Evolutionary conservation across 1,284 basidiomycete genomes (phyloP), one percentile per base, ranked within the genome.

Genomic region (Phellopilus nigrolimitatus): DNA sequence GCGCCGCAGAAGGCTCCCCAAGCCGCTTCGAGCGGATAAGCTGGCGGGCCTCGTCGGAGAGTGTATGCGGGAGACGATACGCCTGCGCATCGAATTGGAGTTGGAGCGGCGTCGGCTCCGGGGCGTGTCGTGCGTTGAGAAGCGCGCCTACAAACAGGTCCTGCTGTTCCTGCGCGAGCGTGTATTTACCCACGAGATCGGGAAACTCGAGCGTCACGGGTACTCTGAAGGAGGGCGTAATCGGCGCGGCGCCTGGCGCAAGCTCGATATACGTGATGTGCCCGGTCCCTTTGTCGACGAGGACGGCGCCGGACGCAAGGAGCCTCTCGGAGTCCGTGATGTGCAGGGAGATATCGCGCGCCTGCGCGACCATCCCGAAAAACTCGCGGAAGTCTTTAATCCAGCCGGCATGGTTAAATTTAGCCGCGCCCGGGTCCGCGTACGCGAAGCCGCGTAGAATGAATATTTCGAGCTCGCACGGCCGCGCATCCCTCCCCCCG

Each of bases 381-480:
- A 54, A 54, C 33, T 43, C 36, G 21, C 52, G 52, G 42, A 54
- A 54, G 19, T 54, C 52, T n/a, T 47, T 54, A 19, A 54, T 44
- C 52, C 52, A 54, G 15, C 47, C 47, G 8, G 52, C 52, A 17
- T 54, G 52, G 19, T 54, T 49, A 41, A 54, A 54, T 22, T 44
- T 49, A 12, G 27, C 47, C 22, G 52, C 47, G 7, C 43, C 52
- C 10, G 47, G 47, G 15, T 27, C 24, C 5, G 52, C 52, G 34
- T 54, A 49, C 13, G 52, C 47, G 27, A 45, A 54, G 9, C 52
- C 52, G n/a, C 52, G 52, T 24, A 54, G 28, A n/a, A 54, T 42
- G 34, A 49, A 36, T 34, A 47, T 47, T 24, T 54, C 52, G 27
- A 54, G 52, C 36, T 33, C 34, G 22, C 52, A 54, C 12, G 52